A percentile compares a stretch with the other conserved stretches of the same genome.
phyloP scores from a whole-genome alignment of 441 rosid species.

The Codiaeum variegatum region DNA sequence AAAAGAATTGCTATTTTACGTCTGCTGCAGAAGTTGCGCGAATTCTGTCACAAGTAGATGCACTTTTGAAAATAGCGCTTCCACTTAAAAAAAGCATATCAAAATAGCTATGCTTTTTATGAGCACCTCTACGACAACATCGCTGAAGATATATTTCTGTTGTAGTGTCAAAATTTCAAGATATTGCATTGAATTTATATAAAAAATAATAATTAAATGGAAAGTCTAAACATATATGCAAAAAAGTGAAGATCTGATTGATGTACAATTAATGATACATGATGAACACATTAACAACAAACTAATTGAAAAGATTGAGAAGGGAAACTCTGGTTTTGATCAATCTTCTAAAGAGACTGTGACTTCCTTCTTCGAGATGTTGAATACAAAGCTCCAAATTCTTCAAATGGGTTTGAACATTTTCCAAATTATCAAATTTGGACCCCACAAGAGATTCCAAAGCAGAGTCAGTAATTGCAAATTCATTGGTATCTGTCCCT shows the following conservation, averaged over 20 bases:
- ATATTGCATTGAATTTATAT: no score
- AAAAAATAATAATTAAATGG: no score
- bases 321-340: constrained; percentile 48
- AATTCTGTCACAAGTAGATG: no score
- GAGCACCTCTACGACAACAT: no score
- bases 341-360: constrained; percentile 31
- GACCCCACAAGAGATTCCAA: constrained; percentile 15
- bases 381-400: constrained; percentile 36
- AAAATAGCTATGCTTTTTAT: no score
- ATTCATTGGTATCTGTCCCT: constrained; percentile 21
- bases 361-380: constrained; percentile 40
- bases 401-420: constrained; percentile 27
- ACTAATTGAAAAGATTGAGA: constrained; percentile 36
- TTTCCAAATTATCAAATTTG: constrained; percentile 22
- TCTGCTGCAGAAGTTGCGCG: no score
- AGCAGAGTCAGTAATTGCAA: constrained; percentile 28
- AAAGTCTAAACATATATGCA: background rate
- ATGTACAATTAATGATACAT: background rate
- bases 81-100: no score
- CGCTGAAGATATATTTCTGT: no score
- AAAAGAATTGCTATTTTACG: no score
- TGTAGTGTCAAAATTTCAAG: no score
- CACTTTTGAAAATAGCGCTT: no score
- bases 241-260: background rate
- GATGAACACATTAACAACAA: background rate